Base-by-base conservation (phyloP, 2,329 filamentous ascomycete genomes). In the Teratosphaeria epicoccoides region DNA sequence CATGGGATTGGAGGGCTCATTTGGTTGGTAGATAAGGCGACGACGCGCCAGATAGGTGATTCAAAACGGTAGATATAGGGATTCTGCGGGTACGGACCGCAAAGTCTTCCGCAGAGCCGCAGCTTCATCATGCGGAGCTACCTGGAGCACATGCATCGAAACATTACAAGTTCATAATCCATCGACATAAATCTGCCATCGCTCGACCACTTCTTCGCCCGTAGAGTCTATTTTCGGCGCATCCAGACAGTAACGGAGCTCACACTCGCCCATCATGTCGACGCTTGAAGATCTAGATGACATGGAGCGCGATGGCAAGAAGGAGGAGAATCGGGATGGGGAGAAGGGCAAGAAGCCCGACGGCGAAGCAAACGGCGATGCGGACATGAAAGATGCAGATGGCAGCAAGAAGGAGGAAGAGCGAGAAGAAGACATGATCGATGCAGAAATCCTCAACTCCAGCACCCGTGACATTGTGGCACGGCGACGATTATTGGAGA, bases 381-480 rank as follows among this genome's bases (percentile, higher is more conserved):
- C 84, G 48, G 88, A 95, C 52, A 96, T 96, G 90, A 83, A 91
- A 70, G 90, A 96, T 68, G 84, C 82, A 10, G 69, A 60, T 20
- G 83, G 85, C 57, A 72, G 76, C 25, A 79, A 70, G 43, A 63
- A 82, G 59, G 70, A 77, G 63, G 77, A 80, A 59, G 77, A 52
- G 80, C 81, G 63, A 82, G 74, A 80, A 47, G 76, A 81, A 59
- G 84, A 87, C 62, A 79, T 90, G 50, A 79, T 98, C 58, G 91
- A 97, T 71, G 84, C 91, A 51, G 93, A 98, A 75, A 91, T 98
- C 64, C 81, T 97, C 55, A 85, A 82, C 69, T 84, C 94, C 63
- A 91, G 85, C 76, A 97, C 93, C 75, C 83, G 88, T 75, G 93
- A 98, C 74, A 94, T 98, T 65, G 78, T 88, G 65, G 95, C 89